Conservation (phyloP, 306 rosid genomes). For the Dicorynia guianensis region DNA sequence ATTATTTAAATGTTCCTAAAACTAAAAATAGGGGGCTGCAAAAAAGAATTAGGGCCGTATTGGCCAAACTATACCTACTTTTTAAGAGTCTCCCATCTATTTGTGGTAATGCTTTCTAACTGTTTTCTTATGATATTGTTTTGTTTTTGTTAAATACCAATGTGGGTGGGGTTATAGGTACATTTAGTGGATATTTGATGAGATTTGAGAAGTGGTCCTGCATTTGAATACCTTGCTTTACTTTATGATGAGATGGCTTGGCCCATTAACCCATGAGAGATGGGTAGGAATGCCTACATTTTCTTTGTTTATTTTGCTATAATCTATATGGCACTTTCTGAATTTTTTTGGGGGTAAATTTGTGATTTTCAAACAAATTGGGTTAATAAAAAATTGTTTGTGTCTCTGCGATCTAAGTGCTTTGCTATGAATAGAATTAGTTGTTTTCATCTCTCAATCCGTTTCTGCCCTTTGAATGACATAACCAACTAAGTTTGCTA, state of each 20-base stretch:
- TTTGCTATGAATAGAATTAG: constrained; percentile 14
- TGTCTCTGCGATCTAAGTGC: not conserved
- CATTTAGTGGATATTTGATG: constrained; percentile 32
- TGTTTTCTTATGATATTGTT: constrained; percentile 18
- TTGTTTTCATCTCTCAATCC: constrained; percentile 23
- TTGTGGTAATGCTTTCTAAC: constrained; percentile 31
- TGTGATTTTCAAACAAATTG: too few relatives aligned
- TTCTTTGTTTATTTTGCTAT: not conserved
- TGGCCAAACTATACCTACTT: constrained; percentile 38
- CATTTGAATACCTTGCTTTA: constrained; percentile 22
- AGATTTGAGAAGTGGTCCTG: constrained; percentile 44
- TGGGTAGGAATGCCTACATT: not conserved
- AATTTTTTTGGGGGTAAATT: too few relatives aligned
- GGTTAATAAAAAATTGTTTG: not conserved
- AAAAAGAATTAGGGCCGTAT: constrained; percentile 1
- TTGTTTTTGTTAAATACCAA: constrained; percentile 23
- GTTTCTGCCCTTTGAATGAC: constrained; percentile 28
- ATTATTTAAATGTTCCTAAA: not conserved
- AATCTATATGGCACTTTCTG: too few relatives aligned
- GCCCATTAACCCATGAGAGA: constrained; percentile 10
- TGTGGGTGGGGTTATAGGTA: constrained; percentile 32
- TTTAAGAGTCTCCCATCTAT: constrained; percentile 31
- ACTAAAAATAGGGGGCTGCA: constrained; percentile 24
- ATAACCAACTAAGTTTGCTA: constrained; percentile 20
- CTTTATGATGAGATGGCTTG: constrained; percentile 33